These are phyloP conservation scores for Coniochaeta hoffmannii DNA, from an alignment of 2,329 filamentous ascomycete genomes.

Conservation along the genomic window DNA sequence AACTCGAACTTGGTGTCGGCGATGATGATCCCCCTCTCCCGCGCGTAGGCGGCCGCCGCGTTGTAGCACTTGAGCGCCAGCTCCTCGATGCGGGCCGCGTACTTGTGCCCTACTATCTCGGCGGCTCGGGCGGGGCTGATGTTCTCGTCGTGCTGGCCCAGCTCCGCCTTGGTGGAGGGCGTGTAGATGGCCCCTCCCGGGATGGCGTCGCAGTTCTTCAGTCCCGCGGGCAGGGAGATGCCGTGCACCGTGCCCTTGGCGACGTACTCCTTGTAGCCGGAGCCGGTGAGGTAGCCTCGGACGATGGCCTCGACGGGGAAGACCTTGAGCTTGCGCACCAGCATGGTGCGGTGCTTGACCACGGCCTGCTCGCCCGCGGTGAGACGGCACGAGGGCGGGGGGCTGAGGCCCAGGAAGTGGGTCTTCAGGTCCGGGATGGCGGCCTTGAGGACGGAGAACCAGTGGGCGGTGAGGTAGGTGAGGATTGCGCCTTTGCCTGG, in stretches of 20 bases:
- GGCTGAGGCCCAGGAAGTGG: conserved; percentile 41
- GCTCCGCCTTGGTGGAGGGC: conserved; percentile 77
- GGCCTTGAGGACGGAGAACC: conserved; percentile 42
- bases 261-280: conserved; percentile 72
- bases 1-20: conserved; percentile 48
- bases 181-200: conserved; percentile 61
- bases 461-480: conserved; percentile 39
- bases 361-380: conserved; percentile 37
- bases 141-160: conserved; percentile 76
- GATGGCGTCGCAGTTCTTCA: conserved; percentile 65
- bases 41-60: conserved; percentile 55
- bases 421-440: conserved; percentile 40
- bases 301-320: conserved; percentile 79
- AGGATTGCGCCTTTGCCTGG: conserved; percentile 47
- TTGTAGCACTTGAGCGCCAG: conserved; percentile 58
- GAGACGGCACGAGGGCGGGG: conserved; percentile 24
- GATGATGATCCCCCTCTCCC: conserved; percentile 63
- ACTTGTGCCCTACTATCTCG: conserved; percentile 55
- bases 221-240: conserved; percentile 57
- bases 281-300: conserved; percentile 84
- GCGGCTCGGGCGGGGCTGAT: conserved; percentile 63
- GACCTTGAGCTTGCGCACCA: conserved; percentile 64
- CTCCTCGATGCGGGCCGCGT: conserved; percentile 58
- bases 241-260: conserved; percentile 72
- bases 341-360: conserved; percentile 65